Evolutionary conservation across 495 filamentous ascomycete genomes (phyloP), one percentile per base, ranked within the genome.

Genomic region (Immersiella caudata): DNA sequence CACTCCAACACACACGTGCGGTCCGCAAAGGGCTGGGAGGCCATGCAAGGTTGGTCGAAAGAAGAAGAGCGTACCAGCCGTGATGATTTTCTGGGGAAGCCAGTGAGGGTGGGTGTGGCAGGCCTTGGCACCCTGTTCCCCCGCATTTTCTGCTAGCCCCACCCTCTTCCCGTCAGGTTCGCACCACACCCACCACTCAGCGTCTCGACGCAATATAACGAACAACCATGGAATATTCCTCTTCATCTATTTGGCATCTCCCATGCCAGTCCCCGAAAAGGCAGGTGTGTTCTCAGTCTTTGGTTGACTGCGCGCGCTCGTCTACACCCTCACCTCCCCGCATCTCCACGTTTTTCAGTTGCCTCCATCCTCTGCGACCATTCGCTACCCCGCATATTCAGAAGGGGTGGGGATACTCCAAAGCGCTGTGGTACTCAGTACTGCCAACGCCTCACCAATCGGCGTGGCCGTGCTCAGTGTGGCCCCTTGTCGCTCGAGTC

Each of bases 401-500:
- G 29, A 33, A 4, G 20, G 36, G 26, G 33, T 25, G 18, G 46
- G 24, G 61, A 22, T 64, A 18, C 33, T 52, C 29, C 50, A 33
- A 57, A 26, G 16, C 18, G 20, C 49, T 6, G 20, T 62, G 21
- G 71, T 73, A 65, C 55, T 51, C 1, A 25, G 68, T 72, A 71
- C 73, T 55, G 29, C 5, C 40, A 46, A 12, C 40, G 40, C 40
- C 40, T 65, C 2, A 11, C 36, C 20, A 11, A n/a, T 29, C 52
- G 54, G 65, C 40, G 26, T 64, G 21, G 21, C 46, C 60, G 50
- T 36, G 16, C 25, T 24, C 18, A 22, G 3, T 12, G n/a, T n/a
- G 40, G 4, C n/a, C 63, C 70, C 73, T 62, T 68, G 66, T 58
- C 50, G 8, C 22, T 12, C 35, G 65, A 35, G 71, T 74, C 60